Evolutionary conservation across 2,329 filamentous ascomycete species (phyloP), one percentile per base, ranked within the genome.

Genomic region (Clonostachys byssicola): DNA sequence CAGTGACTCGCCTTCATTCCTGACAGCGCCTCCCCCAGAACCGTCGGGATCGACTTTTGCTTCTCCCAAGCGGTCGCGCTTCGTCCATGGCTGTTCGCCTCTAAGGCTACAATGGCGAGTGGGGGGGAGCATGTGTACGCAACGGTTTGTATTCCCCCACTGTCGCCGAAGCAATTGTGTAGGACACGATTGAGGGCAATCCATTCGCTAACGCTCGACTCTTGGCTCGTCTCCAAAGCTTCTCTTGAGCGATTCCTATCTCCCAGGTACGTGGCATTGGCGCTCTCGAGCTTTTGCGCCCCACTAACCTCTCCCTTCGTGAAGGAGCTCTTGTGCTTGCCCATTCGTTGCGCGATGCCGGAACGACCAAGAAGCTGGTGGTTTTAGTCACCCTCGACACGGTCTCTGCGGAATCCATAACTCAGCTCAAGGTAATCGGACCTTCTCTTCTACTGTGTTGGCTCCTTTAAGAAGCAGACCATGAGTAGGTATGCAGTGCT

Each of bases 281-380:
- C 16, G 33, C 36, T 42, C 14, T 9, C 14, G 17, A 18, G 40
- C 4, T 14, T 12, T 12, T 16, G 34, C 18, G 14, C 12, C n/a
- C n/a, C 12, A 12, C 49, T 48, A 39, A 50, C 42, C 38, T 13
- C 6, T 23, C 16, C 33, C 30, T 12, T 40, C 2, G n/a, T 30
- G 20, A 56, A 95, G 92, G 94, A 66, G 92, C 92, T 50, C 83
- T 94, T 57, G 92, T 99, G 42, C 83, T 99, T 53, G 92, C 91
- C 51, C 92, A 97, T 73, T 97, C 94, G 34, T 75, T 99, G 48
- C 88, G 89, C 68, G 94, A 99, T 85, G 86, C 84, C 58, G 89
- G 89, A 48, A 89, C 92, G 36, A 83, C 76, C 55, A 94, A 89
- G 73, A 92, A 90, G 73, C 77, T 99, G 58, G 91, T 86, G 50